phyloP scores from a whole-genome alignment of 805 yeast genomes.

The Lipomyces kockii region DNA sequence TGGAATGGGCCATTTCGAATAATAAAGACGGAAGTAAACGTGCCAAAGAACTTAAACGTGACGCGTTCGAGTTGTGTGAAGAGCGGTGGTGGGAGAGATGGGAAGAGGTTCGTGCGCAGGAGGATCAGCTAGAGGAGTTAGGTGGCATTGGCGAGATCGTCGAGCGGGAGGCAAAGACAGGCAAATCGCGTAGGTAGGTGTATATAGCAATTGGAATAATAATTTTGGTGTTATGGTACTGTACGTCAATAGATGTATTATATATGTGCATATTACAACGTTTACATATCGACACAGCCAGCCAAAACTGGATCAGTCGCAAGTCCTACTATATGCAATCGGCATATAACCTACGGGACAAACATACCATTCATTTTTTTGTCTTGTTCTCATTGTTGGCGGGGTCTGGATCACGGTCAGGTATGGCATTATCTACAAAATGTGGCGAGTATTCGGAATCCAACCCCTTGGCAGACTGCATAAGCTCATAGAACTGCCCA shows the following conservation, averaged over 20 bases:
- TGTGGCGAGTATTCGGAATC: constrained; percentile 43
- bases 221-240: not conserved
- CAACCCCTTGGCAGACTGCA: constrained; percentile 50
- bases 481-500: constrained; percentile 49
- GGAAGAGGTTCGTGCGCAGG: constrained; percentile 85
- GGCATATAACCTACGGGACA: not conserved
- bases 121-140: constrained; percentile 84
- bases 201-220: not conserved
- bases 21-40: constrained; percentile 69
- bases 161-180: constrained; percentile 60
- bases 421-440: not conserved
- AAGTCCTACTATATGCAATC: too few relatives aligned
- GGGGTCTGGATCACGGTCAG: not conserved
- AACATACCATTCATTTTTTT: not conserved
- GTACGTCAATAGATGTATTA: not conserved
- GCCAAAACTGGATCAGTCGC: too few relatives aligned
- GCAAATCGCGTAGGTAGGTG: constrained; percentile 28
- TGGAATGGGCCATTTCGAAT: constrained; percentile 72
- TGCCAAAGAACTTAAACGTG: constrained; percentile 86
- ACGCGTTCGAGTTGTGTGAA: constrained; percentile 88
- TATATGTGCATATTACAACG: not conserved
- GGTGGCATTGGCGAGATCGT: constrained; percentile 90
- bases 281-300: too few relatives aligned
- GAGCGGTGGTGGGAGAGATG: constrained; percentile 99
- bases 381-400: not conserved